These are phyloP conservation scores for Termitomyces sp. DNA, from an alignment of 768 basidiomycete genomes.

Conservation along the genomic window DNA sequence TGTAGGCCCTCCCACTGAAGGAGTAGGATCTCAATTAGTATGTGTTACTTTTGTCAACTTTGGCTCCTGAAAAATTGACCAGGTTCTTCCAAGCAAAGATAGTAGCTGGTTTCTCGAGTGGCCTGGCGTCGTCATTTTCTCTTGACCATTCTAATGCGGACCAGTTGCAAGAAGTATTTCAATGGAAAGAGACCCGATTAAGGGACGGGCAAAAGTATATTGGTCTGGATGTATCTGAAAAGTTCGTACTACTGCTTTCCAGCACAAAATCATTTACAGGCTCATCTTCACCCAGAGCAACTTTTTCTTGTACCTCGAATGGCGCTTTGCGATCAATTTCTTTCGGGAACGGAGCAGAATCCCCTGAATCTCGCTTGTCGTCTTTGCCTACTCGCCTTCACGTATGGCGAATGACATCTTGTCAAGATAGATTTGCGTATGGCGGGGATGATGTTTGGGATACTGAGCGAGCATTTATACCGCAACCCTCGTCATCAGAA, in stretches of 20 bases:
- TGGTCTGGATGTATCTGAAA: conserved; percentile 46
- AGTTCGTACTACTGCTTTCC: conserved; percentile 31
- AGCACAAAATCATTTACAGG: neutral
- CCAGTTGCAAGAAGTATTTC: conserved; percentile 27
- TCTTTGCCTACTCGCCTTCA: conserved; percentile 64
- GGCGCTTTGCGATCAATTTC: conserved; percentile 58
- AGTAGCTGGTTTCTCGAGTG: conserved; percentile 59
- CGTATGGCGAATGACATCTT: conserved; percentile 56
- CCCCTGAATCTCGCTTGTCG: conserved; percentile 22
- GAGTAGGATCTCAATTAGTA: conserved; percentile 29
- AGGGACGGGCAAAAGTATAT: conserved; percentile 50
- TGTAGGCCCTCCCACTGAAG: conserved; percentile 16
- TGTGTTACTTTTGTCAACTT: conserved; percentile 13
- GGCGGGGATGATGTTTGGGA: conserved; percentile 89
- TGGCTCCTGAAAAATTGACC: neutral
- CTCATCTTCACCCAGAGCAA: conserved; percentile 26
- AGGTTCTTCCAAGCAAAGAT: conserved; percentile 47
- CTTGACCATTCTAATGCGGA: conserved; percentile 33
- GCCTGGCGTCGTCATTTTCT: conserved; percentile 39
- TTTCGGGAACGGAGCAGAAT: conserved; percentile 19
- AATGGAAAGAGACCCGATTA: conserved; percentile 65
- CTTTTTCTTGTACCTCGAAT: conserved; percentile 70
- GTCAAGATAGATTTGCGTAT: conserved; percentile 60
- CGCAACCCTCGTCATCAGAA: conserved; percentile 15
- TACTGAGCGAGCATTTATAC: conserved; percentile 49